Conservation (phyloP, 2,329 filamentous ascomycete genomes). For the Sporothrix sp. region DNA sequence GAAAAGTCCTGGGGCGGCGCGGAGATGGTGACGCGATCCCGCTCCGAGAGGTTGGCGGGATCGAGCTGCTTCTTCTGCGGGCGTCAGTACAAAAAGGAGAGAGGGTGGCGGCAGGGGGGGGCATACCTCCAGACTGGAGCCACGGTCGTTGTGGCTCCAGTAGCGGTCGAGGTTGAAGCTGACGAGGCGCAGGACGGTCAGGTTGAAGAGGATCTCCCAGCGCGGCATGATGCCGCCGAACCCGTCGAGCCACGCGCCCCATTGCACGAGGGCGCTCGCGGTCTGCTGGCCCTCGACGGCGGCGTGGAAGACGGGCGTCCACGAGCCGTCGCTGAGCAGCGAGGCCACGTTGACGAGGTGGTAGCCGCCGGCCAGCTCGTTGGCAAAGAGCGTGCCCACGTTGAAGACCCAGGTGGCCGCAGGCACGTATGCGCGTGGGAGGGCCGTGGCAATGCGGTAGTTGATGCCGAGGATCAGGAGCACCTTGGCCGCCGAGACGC, state of each 20-base stretch:
- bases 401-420: slow-evolving; percentile 83
- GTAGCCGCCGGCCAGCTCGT: slow-evolving; percentile 77
- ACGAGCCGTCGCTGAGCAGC: slow-evolving; percentile 28
- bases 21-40: slow-evolving; percentile 71
- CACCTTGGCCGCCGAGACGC: slow-evolving; percentile 76
- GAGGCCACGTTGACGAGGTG: slow-evolving; percentile 53
- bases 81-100: not conserved
- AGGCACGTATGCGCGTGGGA: slow-evolving; percentile 64
- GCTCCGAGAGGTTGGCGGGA: slow-evolving; percentile 74
- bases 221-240: slow-evolving; percentile 75
- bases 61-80: slow-evolving; percentile 93
- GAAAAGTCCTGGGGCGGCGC: slow-evolving; percentile 61
- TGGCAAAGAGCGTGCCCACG: slow-evolving; percentile 73
- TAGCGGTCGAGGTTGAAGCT: slow-evolving; percentile 97
- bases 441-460: slow-evolving; percentile 62
- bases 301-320: slow-evolving; percentile 3
- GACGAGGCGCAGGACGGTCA: slow-evolving; percentile 83
- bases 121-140: slow-evolving; percentile 67
- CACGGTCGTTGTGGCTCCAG: slow-evolving; percentile 66
- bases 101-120: not conserved
- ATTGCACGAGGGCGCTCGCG: slow-evolving; percentile 37
- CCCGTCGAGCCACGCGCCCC: slow-evolving; percentile 65
- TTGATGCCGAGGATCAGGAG: slow-evolving; percentile 71
- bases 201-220: slow-evolving; percentile 97
- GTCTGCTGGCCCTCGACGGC: slow-evolving; percentile 20